Evolutionary conservation across 176 grass and related monocot genomes (phyloP).

Genomic region (Themeda triandra): DNA sequence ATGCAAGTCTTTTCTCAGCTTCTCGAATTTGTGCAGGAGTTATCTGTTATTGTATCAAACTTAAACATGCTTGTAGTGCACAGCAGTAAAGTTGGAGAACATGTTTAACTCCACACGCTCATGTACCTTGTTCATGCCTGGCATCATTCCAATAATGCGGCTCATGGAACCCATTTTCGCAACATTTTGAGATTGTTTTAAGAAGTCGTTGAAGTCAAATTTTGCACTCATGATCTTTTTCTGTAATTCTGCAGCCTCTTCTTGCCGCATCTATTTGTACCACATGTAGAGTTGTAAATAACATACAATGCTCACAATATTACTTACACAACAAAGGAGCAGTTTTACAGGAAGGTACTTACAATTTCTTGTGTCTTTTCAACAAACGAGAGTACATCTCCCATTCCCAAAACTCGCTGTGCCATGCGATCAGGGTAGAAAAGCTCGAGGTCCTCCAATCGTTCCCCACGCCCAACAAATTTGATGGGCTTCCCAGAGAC

Average conservation of each 20-base stretch:
- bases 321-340: neutral
- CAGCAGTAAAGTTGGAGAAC: neutral
- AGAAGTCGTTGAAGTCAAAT: conserved; percentile 93
- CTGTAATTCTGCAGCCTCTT: conserved; percentile 86
- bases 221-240: conserved; percentile 97
- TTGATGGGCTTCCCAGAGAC: conserved; percentile 97
- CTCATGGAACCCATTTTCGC: conserved; percentile 88
- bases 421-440: conserved; percentile 99
- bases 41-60: conserved; percentile 47
- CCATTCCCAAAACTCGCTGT: conserved; percentile 90
- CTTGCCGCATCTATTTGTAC: conserved; percentile 72
- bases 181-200: conserved; percentile 91
- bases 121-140: conserved; percentile 65
- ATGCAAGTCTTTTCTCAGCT: conserved; percentile 80
- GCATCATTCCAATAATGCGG: conserved; percentile 56
- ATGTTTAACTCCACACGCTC: neutral
- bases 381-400: conserved; percentile 97
- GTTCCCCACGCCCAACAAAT: conserved; percentile 85
- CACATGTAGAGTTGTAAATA: conserved; percentile 1
- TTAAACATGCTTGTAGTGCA: neutral
- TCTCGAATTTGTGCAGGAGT: conserved; percentile 96
- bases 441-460: conserved; percentile 85
- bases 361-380: conserved; percentile 97
- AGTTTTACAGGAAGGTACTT: conserved; percentile 28
- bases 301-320: neutral